phyloP scores from a whole-genome alignment of 257 asterid genomes.

The Parsonsia alboflavescens region DNA sequence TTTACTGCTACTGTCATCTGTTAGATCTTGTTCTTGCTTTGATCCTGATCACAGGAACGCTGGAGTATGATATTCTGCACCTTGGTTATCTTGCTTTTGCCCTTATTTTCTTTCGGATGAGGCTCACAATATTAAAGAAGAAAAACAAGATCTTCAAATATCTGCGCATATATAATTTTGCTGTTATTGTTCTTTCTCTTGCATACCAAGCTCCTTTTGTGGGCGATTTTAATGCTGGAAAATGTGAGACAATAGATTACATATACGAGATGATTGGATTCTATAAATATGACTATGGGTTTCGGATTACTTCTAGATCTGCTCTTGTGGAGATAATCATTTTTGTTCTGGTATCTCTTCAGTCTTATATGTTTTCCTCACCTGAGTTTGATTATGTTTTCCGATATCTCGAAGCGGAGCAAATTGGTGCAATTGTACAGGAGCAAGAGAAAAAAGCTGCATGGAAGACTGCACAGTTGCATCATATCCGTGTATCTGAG shows the following conservation, averaged over 20 bases:
- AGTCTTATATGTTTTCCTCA: slow-evolving; percentile 94
- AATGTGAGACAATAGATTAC: slow-evolving; percentile 82
- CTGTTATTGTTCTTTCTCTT: slow-evolving; percentile 90
- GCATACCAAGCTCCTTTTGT: slow-evolving; percentile 92
- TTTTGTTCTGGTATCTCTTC: slow-evolving; percentile 85
- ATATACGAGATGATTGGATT: slow-evolving; percentile 93
- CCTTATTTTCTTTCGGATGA: slow-evolving; percentile 85
- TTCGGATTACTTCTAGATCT: slow-evolving; percentile 94
- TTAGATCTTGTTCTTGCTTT: slow-evolving; percentile 92
- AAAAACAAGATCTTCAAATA: slow-evolving; percentile 86
- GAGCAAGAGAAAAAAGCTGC: slow-evolving; percentile 98
- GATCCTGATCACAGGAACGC: slow-evolving; percentile 85
- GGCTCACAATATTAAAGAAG: slow-evolving; percentile 88
- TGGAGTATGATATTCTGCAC: slow-evolving; percentile 94
- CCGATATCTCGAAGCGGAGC: slow-evolving; percentile 98
- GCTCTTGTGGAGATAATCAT: slow-evolving; percentile 93
- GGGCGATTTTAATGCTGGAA: slow-evolving; percentile 71
- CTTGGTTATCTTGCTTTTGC: slow-evolving; percentile 96
- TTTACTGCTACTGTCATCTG: slow-evolving; percentile 98
- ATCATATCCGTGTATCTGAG: slow-evolving; percentile 85
- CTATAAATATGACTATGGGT: slow-evolving; percentile 94
- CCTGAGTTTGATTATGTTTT: slow-evolving; percentile 97
- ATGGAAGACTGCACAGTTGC: slow-evolving; percentile 91
- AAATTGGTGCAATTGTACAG: slow-evolving; percentile 90
- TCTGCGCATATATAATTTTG: slow-evolving; percentile 79